A percentile compares a stretch with the other conserved stretches of the same genome.
These are phyloP conservation scores for Picochlorum sp. DNA, from an alignment of 139 green algal genomes.

Conservation along the genomic window DNA sequence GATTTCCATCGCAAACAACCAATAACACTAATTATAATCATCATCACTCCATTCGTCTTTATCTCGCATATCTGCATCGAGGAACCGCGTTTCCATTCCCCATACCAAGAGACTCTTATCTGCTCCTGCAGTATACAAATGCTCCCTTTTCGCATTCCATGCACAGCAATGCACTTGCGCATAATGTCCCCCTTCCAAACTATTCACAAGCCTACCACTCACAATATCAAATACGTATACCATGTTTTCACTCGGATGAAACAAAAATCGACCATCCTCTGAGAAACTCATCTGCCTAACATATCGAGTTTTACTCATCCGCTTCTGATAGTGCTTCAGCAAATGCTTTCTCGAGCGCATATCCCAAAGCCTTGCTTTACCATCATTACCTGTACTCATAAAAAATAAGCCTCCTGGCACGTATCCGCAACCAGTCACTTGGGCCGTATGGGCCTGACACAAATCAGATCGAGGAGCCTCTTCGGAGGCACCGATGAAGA, in stretches of 20 bases:
- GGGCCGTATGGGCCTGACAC: slow-evolving; percentile 25
- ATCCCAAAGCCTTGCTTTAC: slow-evolving; percentile 74
- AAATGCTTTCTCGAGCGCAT: slow-evolving; percentile 28
- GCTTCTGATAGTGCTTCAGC: slow-evolving; percentile 57
- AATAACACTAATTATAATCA: slow-evolving; percentile 4
- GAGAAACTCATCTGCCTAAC: slow-evolving; percentile 51
- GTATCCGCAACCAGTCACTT: slow-evolving; percentile 41
- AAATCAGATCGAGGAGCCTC: background rate
- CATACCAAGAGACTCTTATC: slow-evolving; percentile 63
- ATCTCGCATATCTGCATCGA: slow-evolving; percentile 12
- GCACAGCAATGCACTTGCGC: slow-evolving; percentile 24
- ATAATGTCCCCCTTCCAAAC: slow-evolving; percentile 27
- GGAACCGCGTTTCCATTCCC: slow-evolving; percentile 20
- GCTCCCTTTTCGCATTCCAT: slow-evolving; percentile 23
- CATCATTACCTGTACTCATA: slow-evolving; percentile 65
- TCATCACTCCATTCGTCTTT: slow-evolving; percentile 49
- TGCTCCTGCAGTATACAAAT: slow-evolving; percentile 64
- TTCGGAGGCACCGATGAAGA: background rate
- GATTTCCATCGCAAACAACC: slow-evolving; percentile 31
- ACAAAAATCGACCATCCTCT: slow-evolving; percentile 51
- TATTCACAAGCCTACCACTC: slow-evolving; percentile 32
- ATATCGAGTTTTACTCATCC: slow-evolving; percentile 44
- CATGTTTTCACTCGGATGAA: slow-evolving; percentile 57
- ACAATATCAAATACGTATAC: slow-evolving; percentile 54
- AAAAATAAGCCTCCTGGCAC: slow-evolving; percentile 54